These are phyloP conservation scores for Saturnispora dispora DNA, from an alignment of 805 yeast genomes.

Conservation along the genomic window DNA sequence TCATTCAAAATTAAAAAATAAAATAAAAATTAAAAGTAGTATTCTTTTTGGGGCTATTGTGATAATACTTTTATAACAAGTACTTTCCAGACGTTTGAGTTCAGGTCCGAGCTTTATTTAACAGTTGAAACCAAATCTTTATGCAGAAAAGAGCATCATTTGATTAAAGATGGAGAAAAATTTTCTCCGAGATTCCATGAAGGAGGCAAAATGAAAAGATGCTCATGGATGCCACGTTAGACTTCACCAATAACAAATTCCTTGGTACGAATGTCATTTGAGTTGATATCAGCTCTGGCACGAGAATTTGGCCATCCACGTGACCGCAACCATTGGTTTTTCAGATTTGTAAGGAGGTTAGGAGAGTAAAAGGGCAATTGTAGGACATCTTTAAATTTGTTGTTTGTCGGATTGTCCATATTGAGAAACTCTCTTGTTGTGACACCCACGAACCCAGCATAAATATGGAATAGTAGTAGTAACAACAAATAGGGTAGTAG, in stretches of 20 bases:
- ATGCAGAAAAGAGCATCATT: background rate
- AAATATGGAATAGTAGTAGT: slow-evolving; percentile 45
- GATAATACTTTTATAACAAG: background rate
- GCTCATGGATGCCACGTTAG: background rate
- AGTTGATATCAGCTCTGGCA: slow-evolving; percentile 1
- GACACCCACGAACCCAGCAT: slow-evolving; percentile 45
- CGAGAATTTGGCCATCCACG: slow-evolving; percentile 28
- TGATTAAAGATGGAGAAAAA: background rate
- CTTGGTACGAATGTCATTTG: background rate
- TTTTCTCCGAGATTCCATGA: background rate
- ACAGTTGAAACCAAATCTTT: too few relatives aligned
- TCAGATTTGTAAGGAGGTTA: slow-evolving; percentile 25
- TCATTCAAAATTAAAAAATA: too few relatives aligned
- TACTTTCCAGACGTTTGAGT: too few relatives aligned
- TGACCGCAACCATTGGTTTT: slow-evolving; percentile 29
- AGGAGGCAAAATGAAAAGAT: background rate
- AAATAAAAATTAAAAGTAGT: too few relatives aligned
- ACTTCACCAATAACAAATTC: slow-evolving; percentile 1
- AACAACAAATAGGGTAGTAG: slow-evolving; percentile 47
- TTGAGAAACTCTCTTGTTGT: slow-evolving; percentile 69
- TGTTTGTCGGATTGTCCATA: slow-evolving; percentile 27
- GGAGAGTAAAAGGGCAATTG: slow-evolving; percentile 32
- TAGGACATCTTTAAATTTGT: slow-evolving; percentile 24
- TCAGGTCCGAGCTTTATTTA: background rate
- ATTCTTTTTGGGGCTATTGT: too few relatives aligned